Evolutionary conservation across 345 rosid genomes (phyloP), one percentile per base, ranked within the genome.

Genomic region (Zanthoxylum bungeanum): DNA sequence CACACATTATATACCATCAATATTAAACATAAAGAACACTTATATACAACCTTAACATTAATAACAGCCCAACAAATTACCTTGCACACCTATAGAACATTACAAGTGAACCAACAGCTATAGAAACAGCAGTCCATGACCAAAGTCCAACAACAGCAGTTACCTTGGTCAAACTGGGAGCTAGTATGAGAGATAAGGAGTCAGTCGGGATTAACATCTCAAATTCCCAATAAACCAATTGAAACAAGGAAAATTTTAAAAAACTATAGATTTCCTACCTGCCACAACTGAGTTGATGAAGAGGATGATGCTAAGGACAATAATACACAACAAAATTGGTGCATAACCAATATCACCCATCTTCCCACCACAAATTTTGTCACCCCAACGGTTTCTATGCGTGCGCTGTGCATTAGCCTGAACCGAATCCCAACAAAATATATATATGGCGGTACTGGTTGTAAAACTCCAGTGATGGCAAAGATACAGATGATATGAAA

Each of bases 101-200:
- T 56, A 89, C 40, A 70, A 95, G 81, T 7, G 98, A 73, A 73
- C 71, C 76, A 78, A 84, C 69, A 55, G 90, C 89, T 46, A 86
- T 66, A 71, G 98, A 88, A 73, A 92, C 84, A 76, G 87, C 78
- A 36, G 75, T 75, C 88, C 96, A 89, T 56, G 88, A 91, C 98
- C 98, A 92, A 64, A 92, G 79, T 68, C 93, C 99, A 83, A 84
- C 79, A 85, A 69, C 76, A 72, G 98, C 97, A 78, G 98, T 92
- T 64, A 92, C 81, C 83, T 83, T 91, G 39, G 99, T 83, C 79
- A 95, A 88, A 82, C 76, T 81, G 47, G 94, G 81, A 78, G 93
- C 98, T 95, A 75, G 34, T 70, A 80, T 33, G 34, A 75, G 71
- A 49, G 72, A 63, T 39, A 74, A 86, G 52, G 50, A 60, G 53